A percentile compares a stretch with the other conserved stretches of the same genome.
Evolutionary conservation across 2,329 filamentous ascomycete genomes (phyloP).

Genomic region (Colletotrichum noveboracense): DNA sequence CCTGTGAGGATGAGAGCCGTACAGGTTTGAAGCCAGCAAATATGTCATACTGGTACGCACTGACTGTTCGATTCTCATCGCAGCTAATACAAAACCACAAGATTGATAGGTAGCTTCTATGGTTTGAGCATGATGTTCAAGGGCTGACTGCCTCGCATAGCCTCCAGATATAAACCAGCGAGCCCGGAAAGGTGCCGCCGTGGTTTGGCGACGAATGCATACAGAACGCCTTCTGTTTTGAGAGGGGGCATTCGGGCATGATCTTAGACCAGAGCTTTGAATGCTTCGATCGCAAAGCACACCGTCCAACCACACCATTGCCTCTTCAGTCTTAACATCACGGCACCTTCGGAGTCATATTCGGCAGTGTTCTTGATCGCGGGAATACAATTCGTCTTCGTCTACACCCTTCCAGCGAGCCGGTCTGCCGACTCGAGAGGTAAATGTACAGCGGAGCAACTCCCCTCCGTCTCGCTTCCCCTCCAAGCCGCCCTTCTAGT

Average conservation of each 20-base stretch:
- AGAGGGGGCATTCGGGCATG: not conserved
- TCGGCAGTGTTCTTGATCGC: not conserved
- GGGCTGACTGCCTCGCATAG: not conserved
- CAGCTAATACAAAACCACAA: not conserved
- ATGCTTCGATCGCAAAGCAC: not conserved
- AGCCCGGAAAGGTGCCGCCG: not conserved
- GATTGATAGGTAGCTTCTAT: not conserved
- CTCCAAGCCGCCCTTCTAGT: conserved; percentile 44
- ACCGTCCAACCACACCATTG: not conserved
- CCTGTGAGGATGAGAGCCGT: not conserved
- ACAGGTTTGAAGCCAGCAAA: no score
- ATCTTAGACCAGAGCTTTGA: rapidly evolving
- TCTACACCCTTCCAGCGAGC: conserved; percentile 19
- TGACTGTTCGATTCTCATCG: not conserved
- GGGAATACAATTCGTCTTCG: conserved; percentile 6
- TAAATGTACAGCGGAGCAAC: conserved; percentile 42
- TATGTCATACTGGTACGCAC: not conserved
- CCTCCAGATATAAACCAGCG: rapidly evolving
- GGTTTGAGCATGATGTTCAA: not conserved
- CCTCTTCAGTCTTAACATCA: not conserved
- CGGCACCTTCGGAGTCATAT: not conserved
- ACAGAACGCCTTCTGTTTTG: not conserved
- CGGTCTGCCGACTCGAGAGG: conserved; percentile 17
- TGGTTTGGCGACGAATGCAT: no score
- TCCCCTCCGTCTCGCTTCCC: conserved; percentile 13